Base-by-base conservation (phyloP, 2,329 filamentous ascomycete genomes). In the Aspergillus calidoustus region DNA sequence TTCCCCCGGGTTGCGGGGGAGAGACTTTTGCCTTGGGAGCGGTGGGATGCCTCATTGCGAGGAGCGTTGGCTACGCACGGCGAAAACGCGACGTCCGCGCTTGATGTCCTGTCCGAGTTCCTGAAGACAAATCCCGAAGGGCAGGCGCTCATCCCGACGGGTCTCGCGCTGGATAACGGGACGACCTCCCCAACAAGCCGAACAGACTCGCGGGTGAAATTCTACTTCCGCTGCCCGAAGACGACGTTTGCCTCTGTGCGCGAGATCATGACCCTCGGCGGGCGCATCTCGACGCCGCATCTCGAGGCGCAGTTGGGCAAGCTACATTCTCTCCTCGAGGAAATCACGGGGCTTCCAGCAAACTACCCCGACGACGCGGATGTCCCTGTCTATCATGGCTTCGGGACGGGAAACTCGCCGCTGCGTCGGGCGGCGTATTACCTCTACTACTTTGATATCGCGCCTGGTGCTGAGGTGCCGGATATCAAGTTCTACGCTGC, bases 401-500 rank as follows among this genome's bases (percentile, higher is more conserved):
- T 41, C 5, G 50, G 50, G 15, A 53, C 25, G 0, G 48, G 50
- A 2, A 15, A 30, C 3, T 38, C 30, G 1, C 50, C 50, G 11
- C 50, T 53, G 3, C 30, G 50, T 4, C 17, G 31, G 1, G 30
- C 30, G 11, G 50, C 50, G 2, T 53, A 41, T 19, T 53, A 53
- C 23, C 50, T 53, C 2, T 53, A 53, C 50, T 53, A 53, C n/a
- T 53, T 53, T 15, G 50, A 53, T 19, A 23, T 53, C 19, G 30
- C 50, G 0, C 50, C 50, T 7, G n/a, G 28, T 8, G 50, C 50
- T 2, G 50, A 53, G 1, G 3, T 41, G 0, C 50, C 50, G 0
- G 50, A 53, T 53, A 53, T 53, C 50, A 53, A 53, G 23, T 41
- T 53, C 50, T 53, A 53, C n/a, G 41, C 31, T 9, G 30, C 50